Base-by-base conservation (phyloP, 108 stramenopile species). In the Stephanodiscus minutulus region DNA sequence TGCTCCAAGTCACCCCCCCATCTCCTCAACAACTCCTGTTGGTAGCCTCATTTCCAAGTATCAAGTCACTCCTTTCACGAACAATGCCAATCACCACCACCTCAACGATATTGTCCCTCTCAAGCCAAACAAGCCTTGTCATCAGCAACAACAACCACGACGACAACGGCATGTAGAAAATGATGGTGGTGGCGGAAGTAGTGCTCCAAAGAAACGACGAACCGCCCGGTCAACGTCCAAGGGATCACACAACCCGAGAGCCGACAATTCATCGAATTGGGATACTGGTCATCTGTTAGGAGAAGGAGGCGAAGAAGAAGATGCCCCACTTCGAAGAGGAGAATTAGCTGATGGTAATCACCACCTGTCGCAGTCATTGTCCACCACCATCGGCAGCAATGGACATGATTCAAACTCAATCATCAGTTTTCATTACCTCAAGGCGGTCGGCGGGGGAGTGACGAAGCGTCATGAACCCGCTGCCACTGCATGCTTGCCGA, bases 361-460 rank as follows among this genome's bases (percentile, higher is more conserved):
- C 31, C 0, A 37, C 7, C 31, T 25, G 15, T 28, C 50, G 13
- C 50, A 21, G 28, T 28, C 55, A 31, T 28, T 6, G 27, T 56
- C 28, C 27, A 17, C 15, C 10, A 29, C 24, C 15, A 56, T 28
- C 1, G 29, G 27, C 24, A 28, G 55, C 55, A 56, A 29, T 8
- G 8, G 27, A 5, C 24, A 24, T 28, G 1, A 28, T 28, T 56
- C 27, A 28, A 56, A 28, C 55, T 24, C 27, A 28, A 27, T 25
- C 6, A 56, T 6, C 55, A 56, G 13, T 21, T 73, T 62, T 57
- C 49, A 64, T 36, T 73, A 73, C 12, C 24, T 64, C 36, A 39
- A 73, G 24, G 72, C 64, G 4, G 72, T 73, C 35, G 72, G 72
- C 17, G 72, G 72, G 7, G 72, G 62, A 29, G 11, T 64, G 35